These are phyloP conservation scores for Suaeda aralocaspica DNA, from an alignment of 148 eudicot species.

Conservation along the genomic window DNA sequence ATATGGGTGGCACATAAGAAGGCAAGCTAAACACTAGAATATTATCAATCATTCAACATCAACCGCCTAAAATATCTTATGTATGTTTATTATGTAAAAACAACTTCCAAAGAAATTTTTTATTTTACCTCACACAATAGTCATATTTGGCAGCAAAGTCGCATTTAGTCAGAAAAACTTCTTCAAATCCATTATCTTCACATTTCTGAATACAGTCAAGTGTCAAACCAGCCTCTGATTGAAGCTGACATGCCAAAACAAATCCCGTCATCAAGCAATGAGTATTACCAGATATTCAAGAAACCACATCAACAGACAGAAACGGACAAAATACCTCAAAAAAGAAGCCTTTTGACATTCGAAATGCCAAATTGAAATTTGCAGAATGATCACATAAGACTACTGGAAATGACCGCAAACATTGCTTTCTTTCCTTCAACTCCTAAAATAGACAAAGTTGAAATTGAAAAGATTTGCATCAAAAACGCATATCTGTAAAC, in stretches of 20 bases:
- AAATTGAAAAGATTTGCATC: background rate
- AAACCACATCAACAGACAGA: background rate
- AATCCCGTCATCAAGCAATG: background rate
- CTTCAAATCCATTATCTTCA: constrained; percentile 74
- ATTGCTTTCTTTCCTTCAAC: constrained; percentile 60
- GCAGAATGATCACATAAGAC: constrained; percentile 63
- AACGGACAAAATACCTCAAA: constrained; percentile 47
- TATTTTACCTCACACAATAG: constrained; percentile 65
- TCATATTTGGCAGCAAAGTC: constrained; percentile 87
- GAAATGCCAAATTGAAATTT: constrained; percentile 69
- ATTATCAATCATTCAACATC: too few species aligned
- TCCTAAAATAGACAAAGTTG: constrained; percentile 17
- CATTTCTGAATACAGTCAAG: constrained; percentile 56
- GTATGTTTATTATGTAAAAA: background rate
- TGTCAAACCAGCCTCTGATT: constrained; percentile 67
- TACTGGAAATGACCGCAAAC: constrained; percentile 52
- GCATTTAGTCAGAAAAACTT: constrained; percentile 69
- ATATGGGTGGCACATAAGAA: background rate
- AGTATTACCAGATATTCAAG: background rate
- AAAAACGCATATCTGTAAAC: background rate
- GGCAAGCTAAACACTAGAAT: background rate
- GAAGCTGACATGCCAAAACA: constrained; percentile 49
- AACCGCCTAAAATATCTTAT: background rate
- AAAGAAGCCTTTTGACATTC: constrained; percentile 58
- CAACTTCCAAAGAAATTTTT: background rate